Evolutionary conservation across 257 asterid genomes (phyloP).

Genomic region (Nicotiana attenuata): DNA sequence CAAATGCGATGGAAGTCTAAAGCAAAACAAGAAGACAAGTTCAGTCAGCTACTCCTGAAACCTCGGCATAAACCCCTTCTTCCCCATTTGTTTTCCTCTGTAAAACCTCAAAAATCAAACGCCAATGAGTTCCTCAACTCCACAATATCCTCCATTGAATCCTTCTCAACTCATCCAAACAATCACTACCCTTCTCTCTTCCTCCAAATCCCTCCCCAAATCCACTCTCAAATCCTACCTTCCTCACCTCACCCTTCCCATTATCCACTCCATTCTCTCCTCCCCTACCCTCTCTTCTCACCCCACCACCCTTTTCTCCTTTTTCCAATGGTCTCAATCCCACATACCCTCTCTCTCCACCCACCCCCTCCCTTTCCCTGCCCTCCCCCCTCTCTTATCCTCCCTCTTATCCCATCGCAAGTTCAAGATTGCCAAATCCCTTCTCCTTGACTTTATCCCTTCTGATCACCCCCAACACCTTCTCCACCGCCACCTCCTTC

Average conservation of each 20-base stretch:
- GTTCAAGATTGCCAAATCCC: conserved; percentile 48
- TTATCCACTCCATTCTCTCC: conserved; percentile 61
- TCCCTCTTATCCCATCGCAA: conserved; percentile 50
- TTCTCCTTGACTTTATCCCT: conserved; percentile 47
- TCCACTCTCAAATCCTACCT: conserved; percentile 41
- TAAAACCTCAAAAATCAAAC: neutral
- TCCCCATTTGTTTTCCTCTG: no score
- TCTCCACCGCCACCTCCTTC: conserved; percentile 76
- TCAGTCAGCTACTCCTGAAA: no score
- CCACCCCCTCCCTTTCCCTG: conserved; percentile 34
- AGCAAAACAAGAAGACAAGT: no score
- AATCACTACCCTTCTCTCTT: conserved; percentile 41
- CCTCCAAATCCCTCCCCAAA: conserved; percentile 23
- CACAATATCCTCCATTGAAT: conserved; percentile 14
- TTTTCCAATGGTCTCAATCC: conserved; percentile 47
- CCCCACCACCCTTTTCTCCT: conserved; percentile 39
- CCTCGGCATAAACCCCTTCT: no score
- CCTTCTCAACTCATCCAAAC: conserved; percentile 42
- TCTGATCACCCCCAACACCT: conserved; percentile 65
- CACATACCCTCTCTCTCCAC: conserved; percentile 30
- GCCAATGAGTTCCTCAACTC: neutral
- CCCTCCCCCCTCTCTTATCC: conserved; percentile 48
- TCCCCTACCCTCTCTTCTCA: conserved; percentile 37
- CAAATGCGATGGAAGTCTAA: no score
- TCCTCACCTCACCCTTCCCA: conserved; percentile 50